These are phyloP conservation scores for Pancytospora philotis DNA, from an alignment of 371 early-diverging fungal species.

Conservation along the genomic window DNA sequence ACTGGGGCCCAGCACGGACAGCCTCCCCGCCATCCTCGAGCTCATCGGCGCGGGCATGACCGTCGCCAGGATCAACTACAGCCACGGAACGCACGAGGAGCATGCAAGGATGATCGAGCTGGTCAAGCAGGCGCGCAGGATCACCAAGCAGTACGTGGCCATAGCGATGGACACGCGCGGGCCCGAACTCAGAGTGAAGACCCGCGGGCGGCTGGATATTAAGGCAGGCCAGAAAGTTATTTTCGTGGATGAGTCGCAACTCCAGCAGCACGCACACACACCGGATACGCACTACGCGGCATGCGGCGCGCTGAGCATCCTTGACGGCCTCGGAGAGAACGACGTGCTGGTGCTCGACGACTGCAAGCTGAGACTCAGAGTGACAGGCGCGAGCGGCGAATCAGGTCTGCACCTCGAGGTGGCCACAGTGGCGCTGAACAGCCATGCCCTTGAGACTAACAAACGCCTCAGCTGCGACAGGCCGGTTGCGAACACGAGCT, in stretches of 20 bases:
- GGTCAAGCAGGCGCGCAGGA: constrained; percentile 31
- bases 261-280: constrained; percentile 57
- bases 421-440: constrained; percentile 68
- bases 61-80: constrained; percentile 71
- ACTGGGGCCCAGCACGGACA: constrained; percentile 44
- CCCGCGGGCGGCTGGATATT: constrained; percentile 9
- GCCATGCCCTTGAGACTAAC: constrained; percentile 65
- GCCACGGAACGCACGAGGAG: constrained; percentile 61
- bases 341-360: constrained; percentile 70
- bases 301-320: constrained; percentile 73
- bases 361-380: constrained; percentile 61
- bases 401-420: too few species aligned
- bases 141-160: constrained; percentile 63
- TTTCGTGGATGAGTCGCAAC: constrained; percentile 46
- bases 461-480: constrained; percentile 80
- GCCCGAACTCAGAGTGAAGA: constrained; percentile 62
- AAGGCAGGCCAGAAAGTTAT: constrained; percentile 58
- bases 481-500: constrained; percentile 73
- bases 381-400: constrained; percentile 54
- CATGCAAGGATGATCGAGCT: constrained; percentile 57
- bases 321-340: constrained; percentile 69
- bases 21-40: constrained; percentile 50
- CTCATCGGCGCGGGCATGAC: constrained; percentile 71
- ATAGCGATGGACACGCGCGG: constrained; percentile 60
- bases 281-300: constrained; percentile 46